Percentiles rank a stretch among this genome's conserved stretches.
These are phyloP conservation scores for Carex cristatella DNA, from an alignment of 176 grass and related monocot species.

Conservation along the genomic window DNA sequence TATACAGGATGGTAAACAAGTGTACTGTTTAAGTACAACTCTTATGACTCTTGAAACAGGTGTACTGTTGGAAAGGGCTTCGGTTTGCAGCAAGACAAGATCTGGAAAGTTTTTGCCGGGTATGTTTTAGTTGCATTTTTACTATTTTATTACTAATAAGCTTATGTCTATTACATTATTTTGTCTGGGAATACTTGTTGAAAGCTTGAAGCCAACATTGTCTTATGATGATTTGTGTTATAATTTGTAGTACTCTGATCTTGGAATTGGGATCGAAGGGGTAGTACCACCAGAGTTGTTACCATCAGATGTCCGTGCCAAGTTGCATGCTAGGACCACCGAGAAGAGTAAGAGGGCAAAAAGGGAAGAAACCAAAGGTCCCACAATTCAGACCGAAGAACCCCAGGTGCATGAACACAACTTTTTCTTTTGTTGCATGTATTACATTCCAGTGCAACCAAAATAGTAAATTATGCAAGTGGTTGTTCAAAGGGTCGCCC, in stretches of 20 bases:
- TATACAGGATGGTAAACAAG: not conserved
- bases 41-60: constrained; percentile 40
- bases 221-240: not conserved
- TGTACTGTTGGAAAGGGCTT: constrained; percentile 96
- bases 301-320: constrained; percentile 60
- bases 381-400: constrained; percentile 53
- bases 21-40: not conserved
- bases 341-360: constrained; percentile 76
- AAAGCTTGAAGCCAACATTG: not conserved
- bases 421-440: not conserved
- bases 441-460: not conserved
- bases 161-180: constrained; percentile 15
- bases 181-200: not conserved
- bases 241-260: constrained; percentile 37
- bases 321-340: constrained; percentile 51
- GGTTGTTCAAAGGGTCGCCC: not conserved
- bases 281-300: constrained; percentile 78
- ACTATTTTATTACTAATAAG: not conserved
- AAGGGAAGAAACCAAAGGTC: constrained; percentile 56
- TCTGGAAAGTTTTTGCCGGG: constrained; percentile 78
- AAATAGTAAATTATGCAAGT: not conserved
- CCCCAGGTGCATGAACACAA: constrained; percentile 37
- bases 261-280: constrained; percentile 84
- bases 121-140: constrained; percentile 27
- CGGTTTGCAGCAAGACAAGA: constrained; percentile 83